These are phyloP conservation scores for Annulohypoxylon nitens DNA, from an alignment of 495 filamentous ascomycete genomes.

Conservation along the genomic window DNA sequence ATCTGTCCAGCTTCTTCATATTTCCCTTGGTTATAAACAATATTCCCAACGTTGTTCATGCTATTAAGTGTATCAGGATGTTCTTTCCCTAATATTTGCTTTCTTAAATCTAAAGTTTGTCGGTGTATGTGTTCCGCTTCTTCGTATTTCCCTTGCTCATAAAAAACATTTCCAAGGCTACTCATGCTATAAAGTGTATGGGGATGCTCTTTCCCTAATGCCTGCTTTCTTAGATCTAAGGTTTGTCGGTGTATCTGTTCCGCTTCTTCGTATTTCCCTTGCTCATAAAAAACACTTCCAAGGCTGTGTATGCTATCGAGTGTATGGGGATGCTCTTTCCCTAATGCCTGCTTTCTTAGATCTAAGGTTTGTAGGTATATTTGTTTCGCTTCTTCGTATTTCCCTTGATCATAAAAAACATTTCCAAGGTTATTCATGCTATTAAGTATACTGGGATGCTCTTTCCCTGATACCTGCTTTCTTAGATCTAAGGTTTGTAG, in stretches of 20 bases:
- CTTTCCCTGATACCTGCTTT: conserved; percentile 6
- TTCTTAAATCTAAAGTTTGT: neutral
- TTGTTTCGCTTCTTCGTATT: conserved; percentile 23
- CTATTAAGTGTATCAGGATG: conserved; percentile 33
- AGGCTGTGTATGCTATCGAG: neutral
- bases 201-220: conserved; percentile 27
- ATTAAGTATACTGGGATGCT: conserved; percentile 24
- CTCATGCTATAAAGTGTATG: conserved; percentile 1
- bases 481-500: conserved; percentile 25
- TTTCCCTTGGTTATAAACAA: too few species aligned
- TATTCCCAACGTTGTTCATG: too few species aligned
- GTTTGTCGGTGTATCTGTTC: conserved; percentile 35
- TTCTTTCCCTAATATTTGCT: neutral
- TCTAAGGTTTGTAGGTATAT: conserved; percentile 31
- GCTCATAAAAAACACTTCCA: neutral
- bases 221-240: conserved; percentile 13
- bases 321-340: conserved; percentile 25
- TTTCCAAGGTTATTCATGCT: neutral
- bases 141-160: neutral
- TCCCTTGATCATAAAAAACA: neutral
- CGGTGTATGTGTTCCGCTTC: conserved; percentile 37
- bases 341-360: conserved; percentile 12
- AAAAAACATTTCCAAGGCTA: neutral
- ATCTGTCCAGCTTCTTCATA: too few species aligned
- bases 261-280: conserved; percentile 5